Conservation (phyloP, 345 rosid species). For the Citrus glauca region DNA sequence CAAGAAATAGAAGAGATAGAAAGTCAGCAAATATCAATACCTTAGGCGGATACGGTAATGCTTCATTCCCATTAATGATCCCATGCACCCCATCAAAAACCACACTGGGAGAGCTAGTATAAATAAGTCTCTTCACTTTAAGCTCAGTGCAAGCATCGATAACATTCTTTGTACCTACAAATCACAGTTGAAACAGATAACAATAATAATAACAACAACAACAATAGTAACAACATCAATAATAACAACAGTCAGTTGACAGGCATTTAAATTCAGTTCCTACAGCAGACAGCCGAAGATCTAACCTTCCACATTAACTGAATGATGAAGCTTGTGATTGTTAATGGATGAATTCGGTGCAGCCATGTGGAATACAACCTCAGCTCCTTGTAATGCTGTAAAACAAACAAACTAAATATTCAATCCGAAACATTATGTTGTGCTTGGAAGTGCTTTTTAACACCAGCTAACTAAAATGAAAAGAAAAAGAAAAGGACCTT, state of each 20-base stretch:
- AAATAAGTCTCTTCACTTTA: slow-evolving; percentile 81
- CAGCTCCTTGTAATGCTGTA: slow-evolving; percentile 68
- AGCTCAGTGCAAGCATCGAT: slow-evolving; percentile 75
- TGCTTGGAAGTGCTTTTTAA: not conserved
- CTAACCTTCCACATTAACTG: slow-evolving; percentile 86
- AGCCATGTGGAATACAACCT: slow-evolving; percentile 94
- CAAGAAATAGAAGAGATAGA: not conserved
- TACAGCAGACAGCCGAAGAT: not conserved
- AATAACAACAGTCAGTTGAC: not conserved
- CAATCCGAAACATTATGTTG: not conserved
- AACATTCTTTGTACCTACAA: slow-evolving; percentile 70
- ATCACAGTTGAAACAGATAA: not conserved
- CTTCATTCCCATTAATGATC: slow-evolving; percentile 61
- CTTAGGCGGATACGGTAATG: slow-evolving; percentile 64
- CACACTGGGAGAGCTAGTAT: slow-evolving; percentile 95
- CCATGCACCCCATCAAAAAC: slow-evolving; percentile 78
- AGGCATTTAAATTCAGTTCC: not conserved
- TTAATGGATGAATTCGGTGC: slow-evolving; percentile 95
- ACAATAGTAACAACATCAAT: not conserved
- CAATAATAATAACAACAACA: not conserved
- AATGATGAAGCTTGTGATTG: slow-evolving; percentile 65
- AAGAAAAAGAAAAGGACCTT: slow-evolving; percentile 38
- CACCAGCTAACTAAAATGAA: not conserved
- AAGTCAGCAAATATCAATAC: slow-evolving; percentile 24
- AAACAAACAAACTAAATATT: not conserved